These are phyloP conservation scores for Salix exigua DNA, from an alignment of 345 rosid genomes.

Conservation along the genomic window DNA sequence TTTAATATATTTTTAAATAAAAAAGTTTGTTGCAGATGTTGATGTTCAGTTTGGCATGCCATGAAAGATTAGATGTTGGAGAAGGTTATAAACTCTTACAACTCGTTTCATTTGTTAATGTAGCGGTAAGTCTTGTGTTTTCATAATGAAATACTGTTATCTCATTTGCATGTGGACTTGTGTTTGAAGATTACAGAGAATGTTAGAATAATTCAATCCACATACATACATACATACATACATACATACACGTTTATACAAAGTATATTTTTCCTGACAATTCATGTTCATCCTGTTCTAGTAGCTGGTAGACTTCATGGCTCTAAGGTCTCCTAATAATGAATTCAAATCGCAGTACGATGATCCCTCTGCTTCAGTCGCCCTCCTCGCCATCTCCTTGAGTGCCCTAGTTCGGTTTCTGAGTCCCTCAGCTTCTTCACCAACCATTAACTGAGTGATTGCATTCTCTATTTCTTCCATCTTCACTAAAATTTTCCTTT, in stretches of 20 bases:
- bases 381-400: conserved; percentile 30
- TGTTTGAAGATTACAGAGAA: not conserved
- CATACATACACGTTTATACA: not conserved
- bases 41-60: not conserved
- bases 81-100: not conserved
- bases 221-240: not conserved
- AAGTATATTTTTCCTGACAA: not conserved
- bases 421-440: conserved; percentile 41
- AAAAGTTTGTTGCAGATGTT: not conserved
- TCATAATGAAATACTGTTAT: not conserved
- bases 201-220: no score
- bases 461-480: conserved; percentile 29
- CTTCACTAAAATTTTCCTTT: conserved; percentile 8
- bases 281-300: not conserved
- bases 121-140: no score
- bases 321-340: not conserved
- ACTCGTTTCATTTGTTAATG: no score
- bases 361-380: conserved; percentile 47
- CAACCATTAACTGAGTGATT: conserved; percentile 24
- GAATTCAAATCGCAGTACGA: conserved; percentile 13
- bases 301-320: not conserved
- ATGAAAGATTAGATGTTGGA: not conserved
- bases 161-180: not conserved
- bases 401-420: conserved; percentile 21
- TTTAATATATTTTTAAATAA: no score